Evolutionary conservation across 257 asterid genomes (phyloP).

Genomic region (Voacanga thouarsii): DNA sequence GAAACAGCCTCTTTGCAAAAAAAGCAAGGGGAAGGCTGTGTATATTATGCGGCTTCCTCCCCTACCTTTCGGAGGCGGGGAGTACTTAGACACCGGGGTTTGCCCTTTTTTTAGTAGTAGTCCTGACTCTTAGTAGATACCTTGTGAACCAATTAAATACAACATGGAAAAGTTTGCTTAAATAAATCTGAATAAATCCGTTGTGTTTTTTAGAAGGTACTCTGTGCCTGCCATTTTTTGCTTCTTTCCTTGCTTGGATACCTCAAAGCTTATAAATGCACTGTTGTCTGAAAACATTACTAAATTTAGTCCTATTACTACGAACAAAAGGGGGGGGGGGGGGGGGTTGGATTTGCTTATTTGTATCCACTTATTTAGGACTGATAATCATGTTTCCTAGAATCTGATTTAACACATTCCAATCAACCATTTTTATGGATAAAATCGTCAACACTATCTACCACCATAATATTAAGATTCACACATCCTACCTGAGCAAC

Average conservation of each 20-base stretch:
- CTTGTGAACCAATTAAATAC: too few relatives aligned
- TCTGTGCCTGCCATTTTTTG: neutral
- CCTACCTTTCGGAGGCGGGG: too few relatives aligned
- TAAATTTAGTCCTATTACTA: neutral
- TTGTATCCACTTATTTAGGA: neutral
- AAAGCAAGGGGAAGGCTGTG: too few relatives aligned
- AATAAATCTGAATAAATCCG: too few relatives aligned
- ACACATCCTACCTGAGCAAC: neutral
- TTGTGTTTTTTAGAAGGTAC: neutral
- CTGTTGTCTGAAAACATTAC: neutral
- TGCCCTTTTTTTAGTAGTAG: too few relatives aligned
- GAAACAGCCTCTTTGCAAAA: too few relatives aligned
- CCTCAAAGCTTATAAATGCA: too few relatives aligned
- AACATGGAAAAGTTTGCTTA: neutral
- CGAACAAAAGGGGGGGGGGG: neutral
- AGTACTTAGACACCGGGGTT: too few relatives aligned
- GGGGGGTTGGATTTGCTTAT: neutral
- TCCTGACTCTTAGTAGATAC: too few relatives aligned
- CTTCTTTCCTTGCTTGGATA: neutral
- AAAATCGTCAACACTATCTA: neutral
- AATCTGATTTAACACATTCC: neutral
- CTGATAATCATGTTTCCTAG: neutral
- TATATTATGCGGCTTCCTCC: too few relatives aligned
- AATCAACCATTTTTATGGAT: neutral
- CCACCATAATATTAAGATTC: neutral